Conservation (phyloP, 1,284 basidiomycete genomes). For the Papiliotrema terrestris region DNA sequence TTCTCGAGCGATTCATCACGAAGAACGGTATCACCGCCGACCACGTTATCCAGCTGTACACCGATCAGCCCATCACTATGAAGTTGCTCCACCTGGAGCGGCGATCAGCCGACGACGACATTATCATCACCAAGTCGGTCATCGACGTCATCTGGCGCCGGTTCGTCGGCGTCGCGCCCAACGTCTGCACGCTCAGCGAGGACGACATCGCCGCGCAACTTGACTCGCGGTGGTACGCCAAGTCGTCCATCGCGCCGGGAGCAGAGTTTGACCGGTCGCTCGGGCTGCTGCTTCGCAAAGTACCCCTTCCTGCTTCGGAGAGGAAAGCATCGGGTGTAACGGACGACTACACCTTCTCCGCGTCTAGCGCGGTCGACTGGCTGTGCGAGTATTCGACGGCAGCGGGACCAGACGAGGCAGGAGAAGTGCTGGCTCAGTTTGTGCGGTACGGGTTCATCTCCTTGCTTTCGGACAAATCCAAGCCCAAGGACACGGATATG, state of each 20-base stretch:
- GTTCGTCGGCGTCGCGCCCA: conserved; percentile 82
- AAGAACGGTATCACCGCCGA: conserved; percentile 95
- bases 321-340: conserved; percentile 5
- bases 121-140: conserved; percentile 89
- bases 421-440: conserved; percentile 95
- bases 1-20: conserved; percentile 97
- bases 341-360: conserved; percentile 74
- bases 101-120: conserved; percentile 88
- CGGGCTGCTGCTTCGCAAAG: conserved; percentile 48
- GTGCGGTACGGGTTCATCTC: conserved; percentile 88
- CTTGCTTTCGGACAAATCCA: conserved; percentile 62
- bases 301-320: conserved; percentile 11
- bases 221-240: conserved; percentile 38
- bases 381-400: conserved; percentile 96
- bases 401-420: conserved; percentile 92
- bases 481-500: conserved; percentile 80
- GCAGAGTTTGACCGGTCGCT: conserved; percentile 51
- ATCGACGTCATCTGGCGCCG: conserved; percentile 93
- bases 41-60: conserved; percentile 84
- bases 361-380: conserved; percentile 89
- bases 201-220: conserved; percentile 46
- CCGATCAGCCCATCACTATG: conserved; percentile 93
- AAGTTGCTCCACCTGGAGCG: conserved; percentile 96
- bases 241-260: conserved; percentile 20
- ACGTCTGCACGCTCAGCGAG: conserved; percentile 55